phyloP scores from a whole-genome alignment of 2,329 filamentous ascomycete species.

The Penicillium glabrum region DNA sequence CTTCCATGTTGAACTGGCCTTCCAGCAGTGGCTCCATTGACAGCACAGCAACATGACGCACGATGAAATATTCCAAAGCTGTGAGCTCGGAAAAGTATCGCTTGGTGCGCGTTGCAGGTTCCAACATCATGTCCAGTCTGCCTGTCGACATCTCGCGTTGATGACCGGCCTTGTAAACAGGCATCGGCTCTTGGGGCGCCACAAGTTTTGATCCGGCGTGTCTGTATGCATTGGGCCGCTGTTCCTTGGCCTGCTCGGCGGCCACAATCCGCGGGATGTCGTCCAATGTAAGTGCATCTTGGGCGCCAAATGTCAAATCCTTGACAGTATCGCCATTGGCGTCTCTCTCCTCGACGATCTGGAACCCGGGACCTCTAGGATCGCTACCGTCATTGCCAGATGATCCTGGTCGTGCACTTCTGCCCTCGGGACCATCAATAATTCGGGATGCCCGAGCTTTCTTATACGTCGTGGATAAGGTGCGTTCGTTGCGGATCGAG shows the following conservation, averaged over 20 bases:
- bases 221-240: constrained; percentile 76
- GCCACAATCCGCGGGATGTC: constrained; percentile 96
- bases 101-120: constrained; percentile 62
- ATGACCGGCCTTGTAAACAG: constrained; percentile 67
- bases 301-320: constrained; percentile 82
- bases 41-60: constrained; percentile 89
- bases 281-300: constrained; percentile 89
- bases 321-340: constrained; percentile 67
- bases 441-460: constrained; percentile 88
- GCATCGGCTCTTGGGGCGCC: constrained; percentile 58
- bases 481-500: constrained; percentile 91
- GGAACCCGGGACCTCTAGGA: constrained; percentile 60
- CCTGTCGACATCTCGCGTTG: constrained; percentile 65
- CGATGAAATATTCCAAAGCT: constrained; percentile 94
- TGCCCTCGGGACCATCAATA: constrained; percentile 80
- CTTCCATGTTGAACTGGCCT: constrained; percentile 87
- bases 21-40: constrained; percentile 93
- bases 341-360: constrained; percentile 78
- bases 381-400: constrained; percentile 61
- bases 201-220: constrained; percentile 71
- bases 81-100: constrained; percentile 96
- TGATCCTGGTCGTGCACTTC: constrained; percentile 68
- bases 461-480: constrained; percentile 87
- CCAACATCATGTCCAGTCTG: constrained; percentile 48
- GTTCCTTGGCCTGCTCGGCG: constrained; percentile 90